Base-by-base conservation (phyloP, 1,284 basidiomycete species). In the Ustilago esculenta region DNA sequence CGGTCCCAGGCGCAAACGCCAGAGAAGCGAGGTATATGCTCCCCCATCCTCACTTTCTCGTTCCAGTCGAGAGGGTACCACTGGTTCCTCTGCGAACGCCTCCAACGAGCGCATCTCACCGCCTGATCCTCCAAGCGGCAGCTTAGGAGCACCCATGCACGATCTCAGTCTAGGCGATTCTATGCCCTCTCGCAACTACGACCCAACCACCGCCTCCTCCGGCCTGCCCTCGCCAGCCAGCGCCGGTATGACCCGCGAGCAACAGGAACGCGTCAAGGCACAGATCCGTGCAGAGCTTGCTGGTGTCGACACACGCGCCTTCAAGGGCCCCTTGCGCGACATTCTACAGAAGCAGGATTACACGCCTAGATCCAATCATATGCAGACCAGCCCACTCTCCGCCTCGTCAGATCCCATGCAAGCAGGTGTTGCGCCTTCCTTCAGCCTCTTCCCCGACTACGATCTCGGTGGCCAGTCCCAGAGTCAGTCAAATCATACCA, bases 281-380 rank as follows among this genome's bases (percentile, higher is more conserved):
- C 73, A 75, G 43, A 61, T 75, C 21, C 53, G 70, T 1, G 56
- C 51, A 32, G 75, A 76, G 27, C 67, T 76, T 2, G 63, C 59
- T 3, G 73, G 72, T 27, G 72, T 77, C 36, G 75, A 77, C 49
- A 56, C 59, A 17, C 51, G 75, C 1, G 74, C 73, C 23, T 64
- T 77, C 53, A 64, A 66, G 35, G 75, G 75, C 18, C 75, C 71
- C 8, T 42, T 77, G 30, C 54, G 74, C 6, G 70, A 72, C 29
- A 72, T 75, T 18, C 35, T 72, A 6, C 74, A 76, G 40, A 60
- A 71, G 37, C 55, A 63, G 11, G 51, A 63, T 43, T 67, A 59
- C 29, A 56, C 56, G 15, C 59, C 56, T 9, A 39, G 51, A 15
- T 36, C 48, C 34, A 63, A 45, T 43, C 58, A 60, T 43, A 46